Conservation (phyloP, 1,139 yeast genomes). For the Candida sanyaensis region DNA sequence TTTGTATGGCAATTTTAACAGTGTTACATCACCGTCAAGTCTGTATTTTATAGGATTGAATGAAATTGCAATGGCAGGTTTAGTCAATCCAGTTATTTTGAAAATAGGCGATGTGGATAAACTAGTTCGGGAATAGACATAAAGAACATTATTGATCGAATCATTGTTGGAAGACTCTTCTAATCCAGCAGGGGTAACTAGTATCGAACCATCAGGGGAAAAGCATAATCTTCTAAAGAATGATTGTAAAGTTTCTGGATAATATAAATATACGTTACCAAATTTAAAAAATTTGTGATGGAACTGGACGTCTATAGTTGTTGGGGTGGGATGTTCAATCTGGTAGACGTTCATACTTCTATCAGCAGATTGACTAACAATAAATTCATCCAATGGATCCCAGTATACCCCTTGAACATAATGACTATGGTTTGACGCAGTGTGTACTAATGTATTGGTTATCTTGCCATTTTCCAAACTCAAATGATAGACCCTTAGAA, state of each 20-base stretch:
- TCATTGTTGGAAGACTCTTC: slow-evolving; percentile 12
- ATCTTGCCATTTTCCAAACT: slow-evolving; percentile 23
- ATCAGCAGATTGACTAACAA: slow-evolving; percentile 92
- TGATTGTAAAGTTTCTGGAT: slow-evolving; percentile 84
- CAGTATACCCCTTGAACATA: slow-evolving; percentile 95
- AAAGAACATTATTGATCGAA: slow-evolving; percentile 61
- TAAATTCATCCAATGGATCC: slow-evolving; percentile 81
- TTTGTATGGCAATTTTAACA: slow-evolving; percentile 56
- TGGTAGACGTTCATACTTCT: slow-evolving; percentile 69
- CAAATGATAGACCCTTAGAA: slow-evolving; percentile 61
- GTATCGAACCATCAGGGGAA: slow-evolving; percentile 85
- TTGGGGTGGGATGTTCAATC: slow-evolving; percentile 5
- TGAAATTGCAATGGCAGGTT: slow-evolving; percentile 80
- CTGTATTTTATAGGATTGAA: slow-evolving; percentile 70
- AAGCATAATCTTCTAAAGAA: slow-evolving; percentile 84
- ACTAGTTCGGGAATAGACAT: slow-evolving; percentile 71
- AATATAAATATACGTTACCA: slow-evolving; percentile 46
- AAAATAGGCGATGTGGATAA: slow-evolving; percentile 70
- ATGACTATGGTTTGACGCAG: slow-evolving; percentile 75
- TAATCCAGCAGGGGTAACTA: slow-evolving; percentile 84
- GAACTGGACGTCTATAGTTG: slow-evolving; percentile 7
- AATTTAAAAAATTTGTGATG: slow-evolving; percentile 27
- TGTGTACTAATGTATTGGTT: slow-evolving; percentile 60
- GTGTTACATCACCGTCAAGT: slow-evolving; percentile 20
- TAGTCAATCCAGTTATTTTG: slow-evolving; percentile 74